phyloP scores from a whole-genome alignment of 2,329 filamentous ascomycete species.

The Xylariaceae sp. region DNA sequence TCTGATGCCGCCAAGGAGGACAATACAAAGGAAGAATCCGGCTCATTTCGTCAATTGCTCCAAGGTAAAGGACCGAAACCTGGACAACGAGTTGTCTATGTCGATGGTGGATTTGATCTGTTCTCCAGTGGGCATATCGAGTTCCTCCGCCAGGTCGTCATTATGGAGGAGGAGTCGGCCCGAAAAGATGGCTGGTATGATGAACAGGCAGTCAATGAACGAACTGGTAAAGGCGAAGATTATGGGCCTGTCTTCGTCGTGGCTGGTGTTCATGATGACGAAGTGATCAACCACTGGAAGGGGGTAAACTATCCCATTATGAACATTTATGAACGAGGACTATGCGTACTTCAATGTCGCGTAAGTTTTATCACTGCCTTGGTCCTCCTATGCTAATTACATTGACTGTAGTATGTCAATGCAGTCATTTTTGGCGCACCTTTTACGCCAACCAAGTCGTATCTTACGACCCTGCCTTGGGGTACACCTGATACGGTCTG shows the following conservation, averaged over 20 bases:
- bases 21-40: conserved; percentile 53
- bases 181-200: conserved; percentile 69
- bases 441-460: conserved; percentile 76
- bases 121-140: conserved; percentile 97
- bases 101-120: conserved; percentile 93
- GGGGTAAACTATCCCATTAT: conserved; percentile 98
- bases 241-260: conserved; percentile 85
- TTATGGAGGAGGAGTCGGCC: conserved; percentile 68
- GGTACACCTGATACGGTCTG: conserved; percentile 78
- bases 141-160: conserved; percentile 75
- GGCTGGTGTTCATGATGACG: conserved; percentile 89
- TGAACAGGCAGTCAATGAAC: conserved; percentile 57
- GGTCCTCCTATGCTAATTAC: conserved; percentile 13
- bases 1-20: conserved; percentile 43
- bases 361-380: conserved; percentile 41
- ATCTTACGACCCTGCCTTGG: conserved; percentile 70
- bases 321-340: conserved; percentile 95
- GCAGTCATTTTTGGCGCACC: conserved; percentile 86
- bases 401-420: conserved; percentile 66
- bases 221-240: conserved; percentile 64
- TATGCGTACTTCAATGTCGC: conserved; percentile 93
- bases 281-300: conserved; percentile 94
- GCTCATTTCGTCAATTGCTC: conserved; percentile 64
- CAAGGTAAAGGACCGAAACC: conserved; percentile 65
- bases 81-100: conserved; percentile 86